Conservation (phyloP, 371 early-diverging fungal species). For the Homolaphlyctis polyrhiza region DNA sequence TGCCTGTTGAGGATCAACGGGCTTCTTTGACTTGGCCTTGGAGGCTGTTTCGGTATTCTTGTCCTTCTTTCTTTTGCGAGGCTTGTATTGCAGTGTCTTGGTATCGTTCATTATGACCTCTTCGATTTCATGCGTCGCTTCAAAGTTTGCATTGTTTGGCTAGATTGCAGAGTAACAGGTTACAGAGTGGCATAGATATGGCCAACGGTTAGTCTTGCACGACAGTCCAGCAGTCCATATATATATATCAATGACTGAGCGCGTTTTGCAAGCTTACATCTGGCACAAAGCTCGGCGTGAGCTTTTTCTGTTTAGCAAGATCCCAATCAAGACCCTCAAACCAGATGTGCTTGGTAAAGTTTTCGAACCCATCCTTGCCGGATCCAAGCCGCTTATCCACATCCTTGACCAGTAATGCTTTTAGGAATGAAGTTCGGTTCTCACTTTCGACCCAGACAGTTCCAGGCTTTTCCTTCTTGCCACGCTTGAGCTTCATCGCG, state of each 20-base stretch:
- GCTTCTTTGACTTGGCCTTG: neutral
- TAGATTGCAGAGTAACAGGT: too few relatives aligned
- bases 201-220: too few relatives aligned
- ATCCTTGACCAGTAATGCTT: neutral
- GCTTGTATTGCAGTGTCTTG: neutral
- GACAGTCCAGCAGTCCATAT: too few relatives aligned
- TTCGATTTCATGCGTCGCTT: neutral
- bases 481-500: neutral
- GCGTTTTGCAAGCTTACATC: too few relatives aligned
- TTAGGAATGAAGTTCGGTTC: neutral
- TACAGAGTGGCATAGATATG: too few relatives aligned
- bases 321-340: neutral
- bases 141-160: constrained; percentile 1
- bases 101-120: neutral
- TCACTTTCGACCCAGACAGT: neutral
- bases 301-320: neutral
- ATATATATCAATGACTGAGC: too few relatives aligned
- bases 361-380: neutral
- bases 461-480: neutral
- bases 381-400: neutral
- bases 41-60: neutral
- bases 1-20: neutral
- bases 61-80: neutral
- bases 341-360: neutral
- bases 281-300: neutral